Conservation (phyloP, 805 yeast genomes). For the Yarrowia sp. region DNA sequence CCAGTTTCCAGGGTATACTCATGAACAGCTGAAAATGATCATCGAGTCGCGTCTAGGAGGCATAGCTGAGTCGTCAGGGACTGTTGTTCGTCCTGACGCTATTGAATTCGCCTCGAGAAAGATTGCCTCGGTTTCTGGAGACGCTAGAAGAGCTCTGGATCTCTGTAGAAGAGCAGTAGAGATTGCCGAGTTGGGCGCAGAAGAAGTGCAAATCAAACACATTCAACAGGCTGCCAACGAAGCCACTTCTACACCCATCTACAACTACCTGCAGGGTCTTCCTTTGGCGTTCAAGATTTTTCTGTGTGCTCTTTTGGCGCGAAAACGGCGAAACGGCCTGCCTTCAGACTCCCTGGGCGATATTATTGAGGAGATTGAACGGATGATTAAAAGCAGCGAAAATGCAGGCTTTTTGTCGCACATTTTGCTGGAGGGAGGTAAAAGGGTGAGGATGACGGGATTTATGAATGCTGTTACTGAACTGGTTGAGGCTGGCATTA, state of each 20-base stretch:
- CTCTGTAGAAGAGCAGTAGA: conserved; percentile 88
- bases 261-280: conserved; percentile 53
- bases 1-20: conserved; percentile 84
- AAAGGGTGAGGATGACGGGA: conserved; percentile 52
- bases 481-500: conserved; percentile 72
- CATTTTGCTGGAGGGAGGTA: conserved; percentile 37
- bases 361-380: conserved; percentile 69
- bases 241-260: conserved; percentile 70
- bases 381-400: conserved; percentile 46
- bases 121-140: conserved; percentile 95
- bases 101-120: conserved; percentile 88
- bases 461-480: conserved; percentile 62
- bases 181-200: conserved; percentile 62
- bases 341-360: conserved; percentile 75
- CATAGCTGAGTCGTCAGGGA: conserved; percentile 43
- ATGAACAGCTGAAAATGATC: conserved; percentile 69
- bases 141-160: conserved; percentile 87
- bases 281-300: conserved; percentile 70
- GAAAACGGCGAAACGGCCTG: conserved; percentile 62
- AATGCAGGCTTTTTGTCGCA: conserved; percentile 32
- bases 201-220: conserved; percentile 63
- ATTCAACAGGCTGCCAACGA: conserved; percentile 77
- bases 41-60: conserved; percentile 58
- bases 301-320: conserved; percentile 61
- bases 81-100: conserved; percentile 56